Evolutionary conservation across 352 stramenopile species (phyloP).

Genomic region (Phytophthora kernoviae): DNA sequence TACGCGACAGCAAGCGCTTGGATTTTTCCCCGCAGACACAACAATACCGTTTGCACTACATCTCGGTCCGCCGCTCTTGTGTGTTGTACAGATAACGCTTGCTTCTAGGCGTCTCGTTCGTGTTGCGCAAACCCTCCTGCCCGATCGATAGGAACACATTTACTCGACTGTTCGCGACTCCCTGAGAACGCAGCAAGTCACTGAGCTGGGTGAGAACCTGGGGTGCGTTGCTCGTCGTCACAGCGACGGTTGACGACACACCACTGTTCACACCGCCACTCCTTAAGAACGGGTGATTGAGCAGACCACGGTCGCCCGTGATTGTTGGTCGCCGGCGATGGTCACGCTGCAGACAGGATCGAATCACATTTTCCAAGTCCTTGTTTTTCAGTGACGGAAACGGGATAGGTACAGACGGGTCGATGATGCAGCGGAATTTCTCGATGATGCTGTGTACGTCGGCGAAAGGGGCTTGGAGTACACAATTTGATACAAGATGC

Average conservation of each 20-base stretch:
- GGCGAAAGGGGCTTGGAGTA: slow-evolving; percentile 95
- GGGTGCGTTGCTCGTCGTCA: slow-evolving; percentile 51
- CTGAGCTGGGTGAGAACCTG: slow-evolving; percentile 53
- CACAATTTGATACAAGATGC: slow-evolving; percentile 98
- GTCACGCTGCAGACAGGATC: slow-evolving; percentile 85
- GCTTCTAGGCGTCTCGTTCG: slow-evolving; percentile 9
- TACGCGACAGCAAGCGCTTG: slow-evolving; percentile 9
- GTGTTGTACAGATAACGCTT: slow-evolving; percentile 60
- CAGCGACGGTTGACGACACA: slow-evolving; percentile 23
- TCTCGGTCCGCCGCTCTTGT: slow-evolving; percentile 66
- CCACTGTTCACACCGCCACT: slow-evolving; percentile 29
- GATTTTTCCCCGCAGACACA: neutral
- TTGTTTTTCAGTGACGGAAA: slow-evolving; percentile 87
- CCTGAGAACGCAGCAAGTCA: slow-evolving; percentile 50
- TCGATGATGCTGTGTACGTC: slow-evolving; percentile 94
- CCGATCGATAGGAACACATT: slow-evolving; percentile 63
- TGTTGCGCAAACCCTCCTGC: slow-evolving; percentile 38
- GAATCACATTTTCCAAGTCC: slow-evolving; percentile 86
- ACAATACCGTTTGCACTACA: slow-evolving; percentile 40
- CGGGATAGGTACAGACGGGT: slow-evolving; percentile 90
- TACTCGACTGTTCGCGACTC: slow-evolving; percentile 46
- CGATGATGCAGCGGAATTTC: slow-evolving; percentile 96
- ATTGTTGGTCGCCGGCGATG: slow-evolving; percentile 82
- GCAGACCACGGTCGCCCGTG: slow-evolving; percentile 69
- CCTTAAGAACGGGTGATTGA: slow-evolving; percentile 86